phyloP scores from a whole-genome alignment of 371 early-diverging fungal genomes.

The Zychaea mexicana region DNA sequence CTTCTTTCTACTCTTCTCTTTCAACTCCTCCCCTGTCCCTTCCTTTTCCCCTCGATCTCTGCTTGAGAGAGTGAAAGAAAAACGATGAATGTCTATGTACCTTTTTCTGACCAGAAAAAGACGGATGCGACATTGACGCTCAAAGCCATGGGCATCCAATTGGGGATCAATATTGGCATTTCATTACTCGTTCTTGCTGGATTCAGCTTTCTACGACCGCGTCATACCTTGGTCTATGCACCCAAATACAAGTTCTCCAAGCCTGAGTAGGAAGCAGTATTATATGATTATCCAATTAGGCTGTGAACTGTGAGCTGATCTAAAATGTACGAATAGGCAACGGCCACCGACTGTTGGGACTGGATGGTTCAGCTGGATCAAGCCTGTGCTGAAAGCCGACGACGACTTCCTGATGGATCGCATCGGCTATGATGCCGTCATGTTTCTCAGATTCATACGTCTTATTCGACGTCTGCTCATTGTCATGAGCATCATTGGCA shows the following conservation, averaged over 20 bases:
- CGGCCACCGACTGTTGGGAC: slow-evolving; percentile 62
- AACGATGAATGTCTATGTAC: slow-evolving; percentile 20
- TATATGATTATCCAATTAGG: too few species aligned
- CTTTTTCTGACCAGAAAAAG: slow-evolving; percentile 24
- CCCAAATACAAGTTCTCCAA: slow-evolving; percentile 42
- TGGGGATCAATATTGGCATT: slow-evolving; percentile 47
- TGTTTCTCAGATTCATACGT: slow-evolving; percentile 71
- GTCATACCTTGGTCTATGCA: slow-evolving; percentile 48
- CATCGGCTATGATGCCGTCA: slow-evolving; percentile 76
- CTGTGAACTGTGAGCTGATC: background rate
- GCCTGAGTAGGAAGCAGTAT: slow-evolving; percentile 32
- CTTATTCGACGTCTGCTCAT: slow-evolving; percentile 55
- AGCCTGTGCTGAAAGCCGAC: slow-evolving; percentile 54
- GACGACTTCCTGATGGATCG: slow-evolving; percentile 60
- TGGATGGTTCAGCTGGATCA: slow-evolving; percentile 65
- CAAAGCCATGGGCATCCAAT: slow-evolving; percentile 44
- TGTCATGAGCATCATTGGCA: slow-evolving; percentile 56
- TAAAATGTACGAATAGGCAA: slow-evolving; percentile 21
- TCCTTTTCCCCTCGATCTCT: too few species aligned
- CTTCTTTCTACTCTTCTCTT: slow-evolving; percentile 1
- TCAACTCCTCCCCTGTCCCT: too few species aligned
- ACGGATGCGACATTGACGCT: slow-evolving; percentile 26
- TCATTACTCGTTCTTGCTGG: slow-evolving; percentile 45
- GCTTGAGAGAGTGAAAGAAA: background rate
- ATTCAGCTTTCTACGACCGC: slow-evolving; percentile 41